These are phyloP conservation scores for Citrus inodora DNA, from an alignment of 345 rosid species.

Conservation along the genomic window DNA sequence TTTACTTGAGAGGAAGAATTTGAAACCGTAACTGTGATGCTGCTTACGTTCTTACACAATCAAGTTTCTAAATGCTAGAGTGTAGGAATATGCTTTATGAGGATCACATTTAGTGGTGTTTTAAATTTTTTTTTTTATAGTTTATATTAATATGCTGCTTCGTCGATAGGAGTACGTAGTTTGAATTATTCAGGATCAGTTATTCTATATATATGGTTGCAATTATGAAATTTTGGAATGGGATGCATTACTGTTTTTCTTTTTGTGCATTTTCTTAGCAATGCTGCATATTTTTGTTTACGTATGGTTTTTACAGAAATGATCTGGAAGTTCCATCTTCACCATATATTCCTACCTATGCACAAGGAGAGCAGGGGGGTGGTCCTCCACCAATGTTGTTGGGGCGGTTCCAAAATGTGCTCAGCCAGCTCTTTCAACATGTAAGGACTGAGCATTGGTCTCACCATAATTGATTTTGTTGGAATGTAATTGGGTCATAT, in stretches of 20 bases:
- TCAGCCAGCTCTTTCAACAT: conserved; percentile 20
- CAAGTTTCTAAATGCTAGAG: neutral
- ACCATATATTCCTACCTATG: conserved; percentile 3
- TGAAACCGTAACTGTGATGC: neutral
- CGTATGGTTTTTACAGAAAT: neutral
- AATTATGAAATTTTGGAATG: neutral
- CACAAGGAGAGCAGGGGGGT: conserved; percentile 9
- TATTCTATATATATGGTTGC: neutral
- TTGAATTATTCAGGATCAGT: neutral
- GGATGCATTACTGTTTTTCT: neutral
- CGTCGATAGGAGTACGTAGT: neutral
- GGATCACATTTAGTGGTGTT: neutral
- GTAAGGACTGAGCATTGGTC: conserved; percentile 4
- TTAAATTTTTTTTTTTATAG: neutral
- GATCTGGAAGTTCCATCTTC: conserved; percentile 18
- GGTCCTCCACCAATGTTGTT: conserved; percentile 13
- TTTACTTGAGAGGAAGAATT: neutral
- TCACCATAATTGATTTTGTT: neutral
- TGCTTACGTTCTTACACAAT: neutral
- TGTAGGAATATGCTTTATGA: neutral
- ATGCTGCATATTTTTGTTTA: neutral
- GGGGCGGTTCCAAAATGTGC: neutral
- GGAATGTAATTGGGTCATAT: neutral
- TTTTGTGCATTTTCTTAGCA: neutral
- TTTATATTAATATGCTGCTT: neutral